Percentiles rank a stretch among this genome's conserved stretches.
phyloP scores from a whole-genome alignment of 805 yeast genomes.

The Ogataea kodamae region DNA sequence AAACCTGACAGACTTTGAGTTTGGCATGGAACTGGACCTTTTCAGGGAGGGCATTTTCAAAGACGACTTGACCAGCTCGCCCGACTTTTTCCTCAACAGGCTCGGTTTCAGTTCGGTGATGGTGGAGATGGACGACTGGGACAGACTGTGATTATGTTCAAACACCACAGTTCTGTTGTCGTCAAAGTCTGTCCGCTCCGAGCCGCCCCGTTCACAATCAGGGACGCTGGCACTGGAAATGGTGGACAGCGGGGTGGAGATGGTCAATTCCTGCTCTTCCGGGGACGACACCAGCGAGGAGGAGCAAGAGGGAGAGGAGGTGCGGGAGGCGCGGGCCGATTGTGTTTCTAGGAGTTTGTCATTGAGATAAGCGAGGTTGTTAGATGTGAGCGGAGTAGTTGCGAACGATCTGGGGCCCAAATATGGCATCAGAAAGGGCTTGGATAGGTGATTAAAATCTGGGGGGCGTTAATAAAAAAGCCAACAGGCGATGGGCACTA shows the following conservation, averaged over 20 bases:
- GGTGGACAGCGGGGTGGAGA: constrained; percentile 30
- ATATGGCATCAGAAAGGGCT: constrained; percentile 29
- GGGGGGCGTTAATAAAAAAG: constrained; percentile 1
- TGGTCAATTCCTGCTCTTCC: constrained; percentile 23
- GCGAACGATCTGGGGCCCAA: constrained; percentile 35
- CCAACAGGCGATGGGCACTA: constrained; percentile 1
- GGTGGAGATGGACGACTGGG: constrained; percentile 19
- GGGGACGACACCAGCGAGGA: constrained; percentile 22
- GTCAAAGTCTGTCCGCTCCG: constrained; percentile 22
- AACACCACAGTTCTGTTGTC: constrained; percentile 27
- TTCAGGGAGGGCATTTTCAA: constrained; percentile 43
- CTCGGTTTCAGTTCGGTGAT: constrained; percentile 19
- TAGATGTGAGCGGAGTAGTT: constrained; percentile 34
- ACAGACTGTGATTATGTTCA: constrained; percentile 10
- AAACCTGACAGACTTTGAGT: constrained; percentile 58
- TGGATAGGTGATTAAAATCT: neutral
- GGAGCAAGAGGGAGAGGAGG: constrained; percentile 10
- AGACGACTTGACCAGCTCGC: constrained; percentile 46
- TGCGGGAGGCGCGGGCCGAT: no score
- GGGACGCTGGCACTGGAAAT: constrained; percentile 21
- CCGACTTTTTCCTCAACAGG: constrained; percentile 50
- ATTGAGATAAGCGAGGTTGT: constrained; percentile 31
- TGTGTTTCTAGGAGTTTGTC: constrained; percentile 20
- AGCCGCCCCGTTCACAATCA: constrained; percentile 3
- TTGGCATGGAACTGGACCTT: constrained; percentile 49